Base-by-base conservation (phyloP, 2,329 filamentous ascomycete genomes). In the Alternaria dauci region DNA sequence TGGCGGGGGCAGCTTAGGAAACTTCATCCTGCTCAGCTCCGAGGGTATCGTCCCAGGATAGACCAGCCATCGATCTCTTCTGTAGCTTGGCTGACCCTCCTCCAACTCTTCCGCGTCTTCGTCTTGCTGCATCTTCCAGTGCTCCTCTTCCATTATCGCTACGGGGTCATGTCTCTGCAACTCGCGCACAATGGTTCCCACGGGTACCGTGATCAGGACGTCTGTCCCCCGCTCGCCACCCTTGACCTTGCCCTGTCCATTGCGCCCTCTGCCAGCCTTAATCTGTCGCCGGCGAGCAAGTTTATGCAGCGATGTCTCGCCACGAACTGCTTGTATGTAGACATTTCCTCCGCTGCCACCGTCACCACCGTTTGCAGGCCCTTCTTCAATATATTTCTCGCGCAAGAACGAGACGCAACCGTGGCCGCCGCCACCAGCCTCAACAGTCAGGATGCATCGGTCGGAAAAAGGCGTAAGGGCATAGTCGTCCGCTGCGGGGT, bases 341-440 rank as follows among this genome's bases (percentile, higher is more conserved):
- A 99, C 84, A 71, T 91, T 96, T 39, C 95, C 95, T 63, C 95
- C 95, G 57, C 88, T 91, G 5, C 95, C 95, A 42, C 95, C 95
- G 75, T 99, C 93, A 61, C 95, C 95, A 50, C 95, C 95, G 78
- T 99, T 98, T 9, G 95, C 88, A 11, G 95, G 95, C 0, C 95
- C 95, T 66, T 96, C 89, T 44, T 89, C 87, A 30, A 97, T 85
- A 78, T 91, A 98, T 65, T 94, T 94, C 72, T 99, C 95, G 20
- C 94, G 90, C 43, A 96, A 82, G 76, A 98, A 99, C 0, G 95
- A 95, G 52, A 98, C 92, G 75, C 95, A 99, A 65, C 95, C 95
- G 74, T 95, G 89, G 8, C 95, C 95, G 26, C 95, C 95, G 2
- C 84, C 81, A 8, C 95, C 95, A 18, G 94, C 91, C 69, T 91